A percentile compares a stretch with the other conserved stretches of the same genome.
Conservation (phyloP, 805 yeast species). For the Saccharomycopsis malanga region DNA sequence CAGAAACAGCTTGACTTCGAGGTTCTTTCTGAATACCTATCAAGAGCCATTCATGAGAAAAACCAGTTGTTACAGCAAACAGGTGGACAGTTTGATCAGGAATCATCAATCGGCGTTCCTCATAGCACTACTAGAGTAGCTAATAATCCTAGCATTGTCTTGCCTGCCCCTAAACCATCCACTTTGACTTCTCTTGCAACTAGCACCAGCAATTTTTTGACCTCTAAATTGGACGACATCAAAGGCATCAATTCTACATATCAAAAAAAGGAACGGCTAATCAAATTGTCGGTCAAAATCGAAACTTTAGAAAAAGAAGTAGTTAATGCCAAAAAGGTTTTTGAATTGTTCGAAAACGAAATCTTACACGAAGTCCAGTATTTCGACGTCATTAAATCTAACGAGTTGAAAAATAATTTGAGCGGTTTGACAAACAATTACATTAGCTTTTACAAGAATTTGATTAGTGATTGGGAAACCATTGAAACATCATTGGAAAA, state of each 20-base stretch:
- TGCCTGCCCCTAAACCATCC: constrained; percentile 22
- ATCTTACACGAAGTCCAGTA: constrained; percentile 49
- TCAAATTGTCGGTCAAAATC: constrained; percentile 43
- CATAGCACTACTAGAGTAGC: constrained; percentile 17
- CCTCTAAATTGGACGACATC: constrained; percentile 52
- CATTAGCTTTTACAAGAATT: constrained; percentile 59
- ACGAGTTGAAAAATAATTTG: constrained; percentile 68
- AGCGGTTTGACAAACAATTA: constrained; percentile 69
- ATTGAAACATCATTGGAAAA: constrained; percentile 35
- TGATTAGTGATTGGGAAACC: constrained; percentile 65
- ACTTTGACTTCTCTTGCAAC: constrained; percentile 19
- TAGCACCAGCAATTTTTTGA: constrained; percentile 37
- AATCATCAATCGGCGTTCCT: constrained; percentile 9
- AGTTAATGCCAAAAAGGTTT: constrained; percentile 41
- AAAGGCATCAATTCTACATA: constrained; percentile 47
- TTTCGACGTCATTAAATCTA: constrained; percentile 75
- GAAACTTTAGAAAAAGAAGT: constrained; percentile 44
- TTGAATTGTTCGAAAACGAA: constrained; percentile 50
- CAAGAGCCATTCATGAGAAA: constrained; percentile 63
- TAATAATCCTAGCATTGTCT: constrained; percentile 14
- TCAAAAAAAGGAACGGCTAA: constrained; percentile 43
- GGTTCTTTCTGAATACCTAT: constrained; percentile 70
- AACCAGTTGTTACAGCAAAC: constrained; percentile 34
- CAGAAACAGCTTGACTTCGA: constrained; percentile 89
- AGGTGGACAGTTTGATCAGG: background rate